Evolutionary conservation across 2,329 filamentous ascomycete genomes (phyloP).

Genomic region (Ophiostoma tasmaniense): DNA sequence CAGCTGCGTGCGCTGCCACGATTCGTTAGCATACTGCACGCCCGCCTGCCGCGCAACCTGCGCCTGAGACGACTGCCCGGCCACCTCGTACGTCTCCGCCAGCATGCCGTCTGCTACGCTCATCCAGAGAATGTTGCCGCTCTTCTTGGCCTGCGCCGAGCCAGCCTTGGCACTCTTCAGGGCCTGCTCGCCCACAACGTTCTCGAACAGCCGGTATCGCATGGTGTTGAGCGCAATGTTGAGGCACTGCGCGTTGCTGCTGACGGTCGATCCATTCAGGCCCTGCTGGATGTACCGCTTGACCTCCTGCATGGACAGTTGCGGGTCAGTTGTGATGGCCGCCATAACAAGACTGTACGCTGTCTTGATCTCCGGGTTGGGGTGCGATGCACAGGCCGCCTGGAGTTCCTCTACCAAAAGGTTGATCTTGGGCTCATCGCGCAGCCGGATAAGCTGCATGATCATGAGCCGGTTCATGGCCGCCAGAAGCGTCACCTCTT

Average conservation of each 20-base stretch:
- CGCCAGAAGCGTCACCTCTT: slow-evolving; percentile 59
- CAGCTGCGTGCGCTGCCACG: slow-evolving; percentile 29
- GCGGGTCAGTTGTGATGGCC: slow-evolving; percentile 53
- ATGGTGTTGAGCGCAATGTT: slow-evolving; percentile 79
- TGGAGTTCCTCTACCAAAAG: slow-evolving; percentile 58
- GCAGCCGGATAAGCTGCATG: slow-evolving; percentile 52
- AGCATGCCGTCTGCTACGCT: slow-evolving; percentile 75
- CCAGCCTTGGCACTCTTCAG: slow-evolving; percentile 67
- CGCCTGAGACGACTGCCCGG: slow-evolving; percentile 43
- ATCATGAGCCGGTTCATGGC: slow-evolving; percentile 64
- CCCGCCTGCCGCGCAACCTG: slow-evolving; percentile 34
- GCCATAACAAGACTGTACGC: slow-evolving; percentile 71
- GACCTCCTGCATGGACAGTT: slow-evolving; percentile 60
- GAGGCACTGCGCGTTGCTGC: slow-evolving; percentile 70
- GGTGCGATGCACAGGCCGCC: slow-evolving; percentile 58
- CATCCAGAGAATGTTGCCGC: slow-evolving; percentile 66
- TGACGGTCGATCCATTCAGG: slow-evolving; percentile 58
- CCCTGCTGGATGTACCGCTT: slow-evolving; percentile 72
- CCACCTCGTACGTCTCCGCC: slow-evolving; percentile 63
- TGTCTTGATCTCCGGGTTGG: slow-evolving; percentile 66
- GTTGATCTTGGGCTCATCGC: slow-evolving; percentile 49
- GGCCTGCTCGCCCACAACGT: slow-evolving; percentile 71
- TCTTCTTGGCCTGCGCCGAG: slow-evolving; percentile 57
- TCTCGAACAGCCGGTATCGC: slow-evolving; percentile 72
- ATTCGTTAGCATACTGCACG: slow-evolving; percentile 35